Percentiles rank a stretch among this genome's conserved stretches.
Conservation (phyloP, 768 basidiomycete species). For the Suillus subaureus region DNA sequence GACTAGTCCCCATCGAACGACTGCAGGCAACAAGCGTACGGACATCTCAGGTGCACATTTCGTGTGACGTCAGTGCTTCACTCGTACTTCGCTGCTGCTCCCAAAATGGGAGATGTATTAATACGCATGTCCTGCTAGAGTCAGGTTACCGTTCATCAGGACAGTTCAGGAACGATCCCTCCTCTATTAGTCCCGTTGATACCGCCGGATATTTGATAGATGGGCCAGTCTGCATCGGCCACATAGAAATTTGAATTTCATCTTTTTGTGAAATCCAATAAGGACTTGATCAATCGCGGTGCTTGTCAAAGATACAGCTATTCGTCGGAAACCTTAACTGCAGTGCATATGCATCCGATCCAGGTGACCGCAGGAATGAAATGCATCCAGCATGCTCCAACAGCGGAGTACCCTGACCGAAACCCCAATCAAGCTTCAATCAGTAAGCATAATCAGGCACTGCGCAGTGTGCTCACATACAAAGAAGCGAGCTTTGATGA, state of each 20-base stretch:
- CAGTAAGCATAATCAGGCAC: background rate
- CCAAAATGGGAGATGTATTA: background rate
- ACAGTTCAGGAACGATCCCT: background rate
- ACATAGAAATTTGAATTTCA: background rate
- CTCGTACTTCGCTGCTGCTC: background rate
- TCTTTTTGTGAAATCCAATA: background rate
- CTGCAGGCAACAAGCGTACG: background rate
- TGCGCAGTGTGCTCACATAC: background rate
- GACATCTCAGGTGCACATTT: background rate
- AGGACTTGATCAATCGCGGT: background rate
- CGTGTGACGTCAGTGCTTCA: background rate
- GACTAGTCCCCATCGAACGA: background rate
- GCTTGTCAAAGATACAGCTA: too few species aligned
- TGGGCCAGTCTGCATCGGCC: too few species aligned
- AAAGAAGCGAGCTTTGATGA: background rate
- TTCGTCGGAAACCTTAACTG: background rate
- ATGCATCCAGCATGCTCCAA: background rate
- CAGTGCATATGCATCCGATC: background rate
- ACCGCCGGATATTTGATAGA: background rate
- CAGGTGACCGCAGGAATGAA: background rate
- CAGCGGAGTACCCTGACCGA: background rate
- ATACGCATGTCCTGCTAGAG: background rate
- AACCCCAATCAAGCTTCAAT: background rate
- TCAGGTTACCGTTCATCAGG: background rate
- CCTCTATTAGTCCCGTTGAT: background rate